Conservation (phyloP, 2,329 filamentous ascomycete genomes). For the Diaporthe longicolla region DNA sequence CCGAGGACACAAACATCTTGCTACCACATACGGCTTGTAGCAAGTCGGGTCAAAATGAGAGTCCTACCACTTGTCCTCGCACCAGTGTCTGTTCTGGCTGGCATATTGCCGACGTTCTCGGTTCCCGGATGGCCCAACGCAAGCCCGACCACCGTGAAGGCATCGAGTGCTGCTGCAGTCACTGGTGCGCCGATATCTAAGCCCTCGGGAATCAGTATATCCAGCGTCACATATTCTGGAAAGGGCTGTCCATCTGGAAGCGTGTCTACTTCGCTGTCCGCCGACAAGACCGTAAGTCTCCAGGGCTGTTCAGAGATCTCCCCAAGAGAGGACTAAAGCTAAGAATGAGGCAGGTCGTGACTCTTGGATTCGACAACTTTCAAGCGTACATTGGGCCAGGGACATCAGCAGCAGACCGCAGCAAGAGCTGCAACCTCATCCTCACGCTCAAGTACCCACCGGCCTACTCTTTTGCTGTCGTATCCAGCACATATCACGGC, state of each 20-base stretch:
- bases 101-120: conserved; percentile 5
- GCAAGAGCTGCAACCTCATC: conserved; percentile 43
- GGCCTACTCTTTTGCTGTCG: conserved; percentile 39
- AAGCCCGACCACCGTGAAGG: conserved; percentile 6
- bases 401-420: conserved; percentile 41
- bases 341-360: conserved; percentile 24
- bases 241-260: conserved; percentile 40
- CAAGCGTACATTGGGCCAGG: conserved; percentile 41
- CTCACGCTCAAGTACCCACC: conserved; percentile 41
- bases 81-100: conserved; percentile 1
- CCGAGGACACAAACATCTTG: too few relatives aligned
- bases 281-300: conserved; percentile 32
- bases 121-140: background rate
- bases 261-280: conserved; percentile 39
- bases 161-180: background rate
- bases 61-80: background rate
- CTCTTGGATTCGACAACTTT: conserved; percentile 43
- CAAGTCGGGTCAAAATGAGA: background rate
- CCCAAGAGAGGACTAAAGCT: background rate
- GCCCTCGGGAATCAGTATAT: conserved; percentile 38
- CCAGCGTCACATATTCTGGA: conserved; percentile 38
- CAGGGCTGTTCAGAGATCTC: too few relatives aligned
- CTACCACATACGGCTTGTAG: background rate
- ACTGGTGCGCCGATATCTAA: conserved; percentile 16
- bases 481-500: conserved; percentile 42